Evolutionary conservation across 139 green algal genomes (phyloP), one percentile per base, ranked within the genome.

Genomic region (Chlamydomonas eustigma): DNA sequence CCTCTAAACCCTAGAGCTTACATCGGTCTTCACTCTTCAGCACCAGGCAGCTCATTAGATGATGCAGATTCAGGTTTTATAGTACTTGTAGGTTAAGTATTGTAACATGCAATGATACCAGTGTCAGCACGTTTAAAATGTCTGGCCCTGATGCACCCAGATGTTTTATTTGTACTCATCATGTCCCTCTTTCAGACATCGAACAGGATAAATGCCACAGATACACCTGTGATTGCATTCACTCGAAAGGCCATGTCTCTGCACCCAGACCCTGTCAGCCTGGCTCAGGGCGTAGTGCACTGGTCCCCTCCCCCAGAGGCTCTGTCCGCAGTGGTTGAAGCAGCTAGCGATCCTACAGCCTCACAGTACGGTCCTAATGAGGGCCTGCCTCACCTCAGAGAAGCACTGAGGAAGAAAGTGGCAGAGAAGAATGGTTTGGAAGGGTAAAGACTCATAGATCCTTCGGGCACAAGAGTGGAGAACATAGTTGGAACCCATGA

Each of bases 351-450:
- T 25, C 52, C 52, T 28, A 34, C 65, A 6, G 44, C 33, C 65
- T 72, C 65, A 6, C 32, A 58, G 5, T 97, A 97, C 79, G 90
- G 91, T 0, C 85, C 93, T 0, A 85, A 86, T 25, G 87, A 91
- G 74, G 94, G 94, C 0, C 80, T 93, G 65, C 89, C 88, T 5
- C 85, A 83, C 36, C 91, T 98, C 36, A 50, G 88, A 0, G 79
- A 85, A 6, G 89, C 89, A 18, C 85, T 98, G 31, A 37, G 83
- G 4, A 5, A 80, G 25, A 98, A 98, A 77, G 64, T 98, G 6
- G 52, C 25, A 0, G 51, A 74, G 3, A 76, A 91, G 8, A 98
- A 98, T 76, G 78, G 79, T 0, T 73, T 98, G 34, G 6, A 0
- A 50, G 80, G 75, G 86, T 91, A 51, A 78, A 80, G 18, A 58